Percentiles rank a stretch among this genome's conserved stretches.
phyloP scores from a whole-genome alignment of 2,329 filamentous ascomycete species.

The Cadophora sp. region DNA sequence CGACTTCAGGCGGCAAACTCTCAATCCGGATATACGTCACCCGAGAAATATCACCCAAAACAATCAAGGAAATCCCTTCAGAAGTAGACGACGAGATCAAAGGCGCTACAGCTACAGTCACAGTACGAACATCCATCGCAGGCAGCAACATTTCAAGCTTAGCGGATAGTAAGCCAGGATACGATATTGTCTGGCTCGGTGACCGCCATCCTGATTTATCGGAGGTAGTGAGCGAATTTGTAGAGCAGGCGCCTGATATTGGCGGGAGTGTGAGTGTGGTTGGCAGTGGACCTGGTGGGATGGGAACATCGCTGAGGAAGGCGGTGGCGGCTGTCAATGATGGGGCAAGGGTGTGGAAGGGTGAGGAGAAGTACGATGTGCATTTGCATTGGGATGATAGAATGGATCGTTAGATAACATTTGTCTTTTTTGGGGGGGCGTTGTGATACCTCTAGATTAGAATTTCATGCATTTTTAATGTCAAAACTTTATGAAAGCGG shows the following conservation, averaged over 20 bases:
- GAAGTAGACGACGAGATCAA: slow-evolving; percentile 2
- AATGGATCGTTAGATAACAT: slow-evolving; percentile 23
- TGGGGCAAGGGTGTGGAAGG: slow-evolving; percentile 60
- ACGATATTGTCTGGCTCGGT: not conserved
- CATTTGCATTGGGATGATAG: slow-evolving; percentile 65
- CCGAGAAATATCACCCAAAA: slow-evolving; percentile 23
- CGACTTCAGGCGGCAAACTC: slow-evolving; percentile 49
- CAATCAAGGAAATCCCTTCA: slow-evolving; percentile 15
- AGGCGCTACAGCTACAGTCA: not conserved
- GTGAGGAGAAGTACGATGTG: slow-evolving; percentile 62
- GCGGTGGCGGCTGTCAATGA: slow-evolving; percentile 62
- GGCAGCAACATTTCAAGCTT: slow-evolving; percentile 8
- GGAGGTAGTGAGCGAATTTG: slow-evolving; percentile 55
- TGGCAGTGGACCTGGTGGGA: slow-evolving; percentile 64
- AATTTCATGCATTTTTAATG: not conserved
- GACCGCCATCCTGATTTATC: slow-evolving; percentile 50
- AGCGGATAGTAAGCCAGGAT: not conserved
- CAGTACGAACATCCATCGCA: not conserved
- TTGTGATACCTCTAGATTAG: not conserved
- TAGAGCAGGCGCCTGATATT: slow-evolving; percentile 50
- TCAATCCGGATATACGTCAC: slow-evolving; percentile 66
- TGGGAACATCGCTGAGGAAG: slow-evolving; percentile 63
- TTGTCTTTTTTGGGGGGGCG: not conserved
- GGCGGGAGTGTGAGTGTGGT: slow-evolving; percentile 60
- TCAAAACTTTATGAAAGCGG: not conserved